phyloP scores from a whole-genome alignment of 2,329 filamentous ascomycete genomes.

The Aspergillus sp. region DNA sequence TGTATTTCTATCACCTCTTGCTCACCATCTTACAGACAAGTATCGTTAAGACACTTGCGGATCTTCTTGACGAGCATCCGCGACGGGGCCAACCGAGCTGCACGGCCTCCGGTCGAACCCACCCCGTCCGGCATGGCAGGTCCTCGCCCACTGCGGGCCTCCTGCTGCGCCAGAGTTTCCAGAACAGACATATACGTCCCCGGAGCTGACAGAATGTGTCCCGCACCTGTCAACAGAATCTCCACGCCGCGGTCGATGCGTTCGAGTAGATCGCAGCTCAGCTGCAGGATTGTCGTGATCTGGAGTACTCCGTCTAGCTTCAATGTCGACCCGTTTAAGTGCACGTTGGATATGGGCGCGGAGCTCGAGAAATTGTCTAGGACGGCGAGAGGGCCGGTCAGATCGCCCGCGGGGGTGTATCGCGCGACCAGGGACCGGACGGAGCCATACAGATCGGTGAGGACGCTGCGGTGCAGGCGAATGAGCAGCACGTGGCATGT shows the following conservation, averaged over 20 bases:
- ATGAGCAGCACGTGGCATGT: constrained; percentile 3
- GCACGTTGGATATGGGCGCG: background rate
- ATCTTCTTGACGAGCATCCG: background rate
- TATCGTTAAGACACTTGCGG: constrained; percentile 3
- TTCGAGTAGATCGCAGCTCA: background rate
- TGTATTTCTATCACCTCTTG: too few species aligned
- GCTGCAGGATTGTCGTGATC: background rate
- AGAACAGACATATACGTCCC: background rate
- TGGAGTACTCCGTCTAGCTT: background rate
- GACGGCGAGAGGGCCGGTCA: background rate
- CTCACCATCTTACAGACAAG: background rate
- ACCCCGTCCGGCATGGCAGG: background rate
- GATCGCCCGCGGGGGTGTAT: background rate
- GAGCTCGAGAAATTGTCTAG: background rate
- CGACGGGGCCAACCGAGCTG: background rate
- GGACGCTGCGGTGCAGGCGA: background rate
- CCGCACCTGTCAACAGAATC: background rate
- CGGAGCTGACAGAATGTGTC: background rate
- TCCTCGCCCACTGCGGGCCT: background rate
- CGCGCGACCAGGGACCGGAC: background rate
- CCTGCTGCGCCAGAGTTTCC: background rate
- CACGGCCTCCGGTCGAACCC: background rate
- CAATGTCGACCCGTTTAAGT: background rate
- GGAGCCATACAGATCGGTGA: background rate
- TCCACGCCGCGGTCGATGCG: background rate